Conservation (phyloP, 1,284 basidiomycete genomes). For the Tilletia walkeri region DNA sequence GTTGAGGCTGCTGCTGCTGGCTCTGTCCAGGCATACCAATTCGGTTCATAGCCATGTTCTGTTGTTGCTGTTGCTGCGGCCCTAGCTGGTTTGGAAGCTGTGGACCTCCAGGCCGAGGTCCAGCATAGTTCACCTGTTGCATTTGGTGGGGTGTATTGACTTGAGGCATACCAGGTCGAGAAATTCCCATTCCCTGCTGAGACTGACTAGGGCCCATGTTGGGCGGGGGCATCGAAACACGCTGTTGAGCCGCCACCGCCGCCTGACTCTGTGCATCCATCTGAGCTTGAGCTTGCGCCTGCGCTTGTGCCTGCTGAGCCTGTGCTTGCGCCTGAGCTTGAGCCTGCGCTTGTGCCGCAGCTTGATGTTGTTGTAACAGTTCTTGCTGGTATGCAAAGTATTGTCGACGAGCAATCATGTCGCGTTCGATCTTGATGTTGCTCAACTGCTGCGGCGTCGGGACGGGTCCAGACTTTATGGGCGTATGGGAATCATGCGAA, state of each 20-base stretch:
- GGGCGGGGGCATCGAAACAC: constrained; percentile 1
- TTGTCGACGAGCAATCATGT: constrained; percentile 35
- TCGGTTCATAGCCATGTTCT: constrained; percentile 14
- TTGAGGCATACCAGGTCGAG: constrained; percentile 8
- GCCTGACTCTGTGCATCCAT: not conserved
- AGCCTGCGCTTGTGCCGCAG: constrained; percentile 28
- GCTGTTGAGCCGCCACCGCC: constrained; percentile 2
- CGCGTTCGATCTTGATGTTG: constrained; percentile 48
- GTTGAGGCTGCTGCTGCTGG: constrained; percentile 22
- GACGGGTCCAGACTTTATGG: constrained; percentile 46
- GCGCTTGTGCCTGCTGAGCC: constrained; percentile 24
- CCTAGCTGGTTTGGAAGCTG: not conserved
- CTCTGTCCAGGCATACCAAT: constrained; percentile 16
- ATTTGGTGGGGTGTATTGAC: not conserved
- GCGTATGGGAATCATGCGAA: constrained; percentile 49
- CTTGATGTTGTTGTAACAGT: constrained; percentile 26
- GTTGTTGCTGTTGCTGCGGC: constrained; percentile 31
- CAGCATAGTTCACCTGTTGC: not conserved
- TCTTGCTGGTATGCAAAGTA: constrained; percentile 30
- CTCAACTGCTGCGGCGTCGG: constrained; percentile 52
- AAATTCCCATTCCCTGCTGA: not conserved
- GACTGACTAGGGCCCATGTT: not conserved
- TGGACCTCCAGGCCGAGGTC: not conserved
- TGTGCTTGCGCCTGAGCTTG: constrained; percentile 30
- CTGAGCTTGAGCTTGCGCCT: constrained; percentile 11